phyloP scores from a whole-genome alignment of 2,329 filamentous ascomycete genomes.

The Kalmusia sp. region DNA sequence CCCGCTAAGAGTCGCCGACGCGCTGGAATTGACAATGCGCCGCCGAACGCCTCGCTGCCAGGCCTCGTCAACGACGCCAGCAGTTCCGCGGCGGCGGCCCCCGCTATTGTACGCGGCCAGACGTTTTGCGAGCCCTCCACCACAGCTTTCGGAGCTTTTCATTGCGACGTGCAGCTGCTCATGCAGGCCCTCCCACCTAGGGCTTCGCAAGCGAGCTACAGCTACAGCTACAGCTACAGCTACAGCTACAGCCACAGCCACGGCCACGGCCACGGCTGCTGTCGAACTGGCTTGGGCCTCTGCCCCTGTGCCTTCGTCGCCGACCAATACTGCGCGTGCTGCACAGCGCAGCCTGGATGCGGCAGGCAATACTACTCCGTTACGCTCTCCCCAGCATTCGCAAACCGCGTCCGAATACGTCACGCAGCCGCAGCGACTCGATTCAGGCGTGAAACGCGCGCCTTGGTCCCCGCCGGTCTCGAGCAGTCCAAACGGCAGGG shows the following conservation, averaged over 20 bases:
- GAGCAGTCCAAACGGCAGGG: slow-evolving; percentile 7
- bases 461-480: background rate
- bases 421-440: slow-evolving; percentile 11
- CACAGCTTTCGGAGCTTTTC: slow-evolving; percentile 4
- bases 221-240: too few relatives aligned
- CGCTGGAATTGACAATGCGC: slow-evolving; percentile 12
- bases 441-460: slow-evolving; percentile 14
- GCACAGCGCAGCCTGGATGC: slow-evolving; percentile 16
- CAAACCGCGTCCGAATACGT: slow-evolving; percentile 8
- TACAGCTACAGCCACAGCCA: too few relatives aligned
- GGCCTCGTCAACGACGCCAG: slow-evolving; percentile 7
- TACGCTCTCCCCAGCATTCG: too few relatives aligned
- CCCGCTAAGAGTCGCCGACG: slow-evolving; percentile 9
- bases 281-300: background rate
- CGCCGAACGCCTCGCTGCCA: slow-evolving; percentile 4
- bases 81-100: background rate
- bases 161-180: slow-evolving; percentile 11
- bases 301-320: slow-evolving; percentile 19
- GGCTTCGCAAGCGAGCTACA: too few relatives aligned
- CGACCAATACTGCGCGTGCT: slow-evolving; percentile 24
- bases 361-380: slow-evolving; percentile 20
- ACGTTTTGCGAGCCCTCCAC: background rate
- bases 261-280: background rate
- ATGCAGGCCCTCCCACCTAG: slow-evolving; percentile 19
- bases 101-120: background rate